Base-by-base conservation (phyloP, 768 basidiomycete species). In the Rhodotorula paludigena region DNA sequence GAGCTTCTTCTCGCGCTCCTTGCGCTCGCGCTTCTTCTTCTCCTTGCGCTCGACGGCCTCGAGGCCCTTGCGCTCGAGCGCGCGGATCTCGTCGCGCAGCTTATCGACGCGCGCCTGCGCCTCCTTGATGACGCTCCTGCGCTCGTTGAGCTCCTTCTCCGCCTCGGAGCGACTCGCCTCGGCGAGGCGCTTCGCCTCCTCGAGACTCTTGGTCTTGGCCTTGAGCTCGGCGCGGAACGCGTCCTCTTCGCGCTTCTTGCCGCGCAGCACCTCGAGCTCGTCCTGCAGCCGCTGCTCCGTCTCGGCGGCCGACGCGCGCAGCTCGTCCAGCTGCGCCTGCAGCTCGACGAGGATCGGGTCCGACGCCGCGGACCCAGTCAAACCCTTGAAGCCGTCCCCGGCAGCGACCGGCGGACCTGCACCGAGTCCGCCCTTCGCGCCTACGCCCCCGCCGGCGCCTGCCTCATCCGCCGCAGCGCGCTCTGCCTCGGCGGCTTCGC, bases 181-280 rank as follows among this genome's bases (percentile, higher is more conserved):
- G 18, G 92, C 90, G 36, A 81, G 81, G 39, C 94, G 86, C 78
- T 87, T 89, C 60, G 85, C 81, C 77, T 99, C 94, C 73, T 99
- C 94, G 5, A 97, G 81, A 5, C 82, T 77, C 79, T 93, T 94
- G 55, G 89, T 89, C 56, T 87, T 86, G n/a, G 83, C 78, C 78
- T 91, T 92, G 62, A 89, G 80, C 76, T 96, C 92, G 32, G 83
- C 78, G 58, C 89, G 84, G 32, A 84, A 83, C 6, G 82, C 81
- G 74, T 99, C 94, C 77, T 98, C 94, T 69, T 87, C 84, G 47
- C 87, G 87, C 77, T 89, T 92, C 66, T 83, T 82, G 54, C 83
- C 84, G 35, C 92, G 85, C 57, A 87, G 84, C 25, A 84, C 82
- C 45, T 87, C 86, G 44, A 97, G 82, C 74, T 92, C 87, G 28